These are phyloP conservation scores for Kwoniella botswanensis DNA, from an alignment of 768 basidiomycete genomes.

Conservation along the genomic window DNA sequence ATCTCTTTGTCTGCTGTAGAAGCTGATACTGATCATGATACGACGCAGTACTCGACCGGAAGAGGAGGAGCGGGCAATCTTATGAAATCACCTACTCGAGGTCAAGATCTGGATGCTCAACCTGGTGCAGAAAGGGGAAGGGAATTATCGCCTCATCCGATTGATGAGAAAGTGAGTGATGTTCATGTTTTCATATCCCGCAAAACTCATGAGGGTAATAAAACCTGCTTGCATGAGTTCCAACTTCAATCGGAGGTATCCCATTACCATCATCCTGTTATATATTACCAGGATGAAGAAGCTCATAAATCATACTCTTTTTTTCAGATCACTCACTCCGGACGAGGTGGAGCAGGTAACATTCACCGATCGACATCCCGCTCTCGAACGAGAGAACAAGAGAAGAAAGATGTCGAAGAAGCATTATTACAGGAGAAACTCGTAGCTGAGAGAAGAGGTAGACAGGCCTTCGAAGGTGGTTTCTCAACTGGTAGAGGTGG, in stretches of 20 bases:
- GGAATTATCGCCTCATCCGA: conserved; percentile 38
- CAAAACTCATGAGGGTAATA: no score
- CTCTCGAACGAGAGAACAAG: conserved; percentile 63
- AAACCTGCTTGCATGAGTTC: no score
- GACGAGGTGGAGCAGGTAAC: conserved; percentile 85
- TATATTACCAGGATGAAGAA: neutral
- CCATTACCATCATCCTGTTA: neutral
- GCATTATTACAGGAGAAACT: conserved; percentile 49
- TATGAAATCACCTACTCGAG: conserved; percentile 47
- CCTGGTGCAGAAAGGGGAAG: conserved; percentile 50
- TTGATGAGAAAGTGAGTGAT: conserved; percentile 36
- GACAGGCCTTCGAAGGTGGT: conserved; percentile 44
- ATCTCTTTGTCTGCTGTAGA: neutral
- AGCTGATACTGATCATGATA: neutral
- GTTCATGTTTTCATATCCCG: neutral
- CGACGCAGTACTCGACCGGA: conserved; percentile 46
- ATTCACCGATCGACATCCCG: conserved; percentile 64
- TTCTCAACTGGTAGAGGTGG: conserved; percentile 58
- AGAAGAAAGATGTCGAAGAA: conserved; percentile 37
- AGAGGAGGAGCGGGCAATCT: conserved; percentile 56
- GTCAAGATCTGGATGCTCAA: conserved; percentile 39
- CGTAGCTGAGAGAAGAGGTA: conserved; percentile 46
- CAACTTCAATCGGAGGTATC: neutral
- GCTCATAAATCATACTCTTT: neutral
- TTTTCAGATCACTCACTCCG: conserved; percentile 60